Evolutionary conservation across 257 asterid species (phyloP).

Genomic region (Solanum rostratum): DNA sequence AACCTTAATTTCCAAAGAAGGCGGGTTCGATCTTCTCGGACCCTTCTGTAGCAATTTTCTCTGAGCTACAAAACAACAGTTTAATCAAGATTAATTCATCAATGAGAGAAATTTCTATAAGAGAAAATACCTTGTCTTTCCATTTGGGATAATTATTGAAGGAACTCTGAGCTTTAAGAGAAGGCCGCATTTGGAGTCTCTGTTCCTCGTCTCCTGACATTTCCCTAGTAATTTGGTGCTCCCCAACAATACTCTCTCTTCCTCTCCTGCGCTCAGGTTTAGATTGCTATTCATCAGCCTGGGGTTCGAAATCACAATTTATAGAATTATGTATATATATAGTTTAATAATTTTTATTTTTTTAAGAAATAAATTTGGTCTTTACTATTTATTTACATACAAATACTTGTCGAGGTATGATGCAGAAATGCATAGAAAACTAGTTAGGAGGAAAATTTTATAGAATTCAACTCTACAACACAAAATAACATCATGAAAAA

Average conservation of each 20-base stretch:
- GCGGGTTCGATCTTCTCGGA: constrained; percentile 63
- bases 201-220: constrained; percentile 43
- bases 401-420: no score
- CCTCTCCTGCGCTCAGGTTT: not conserved
- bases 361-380: no score
- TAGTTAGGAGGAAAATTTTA: no score
- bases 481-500: no score
- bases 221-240: not conserved
- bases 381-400: no score
- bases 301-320: no score
- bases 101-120: not conserved
- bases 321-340: no score
- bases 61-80: constrained; percentile 41
- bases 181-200: constrained; percentile 22
- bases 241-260: not conserved
- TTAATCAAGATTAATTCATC: not conserved
- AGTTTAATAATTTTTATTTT: no score
- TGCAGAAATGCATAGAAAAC: no score
- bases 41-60: constrained; percentile 79
- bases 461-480: no score
- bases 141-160: constrained; percentile 56
- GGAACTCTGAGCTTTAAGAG: constrained; percentile 31
- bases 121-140: constrained; percentile 55
- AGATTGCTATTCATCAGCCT: not conserved
- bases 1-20: constrained; percentile 78